Percentiles rank a stretch among this genome's conserved stretches.
phyloP scores from a whole-genome alignment of 2,329 filamentous ascomycete species.

The Scedosporium aurantiacum region DNA sequence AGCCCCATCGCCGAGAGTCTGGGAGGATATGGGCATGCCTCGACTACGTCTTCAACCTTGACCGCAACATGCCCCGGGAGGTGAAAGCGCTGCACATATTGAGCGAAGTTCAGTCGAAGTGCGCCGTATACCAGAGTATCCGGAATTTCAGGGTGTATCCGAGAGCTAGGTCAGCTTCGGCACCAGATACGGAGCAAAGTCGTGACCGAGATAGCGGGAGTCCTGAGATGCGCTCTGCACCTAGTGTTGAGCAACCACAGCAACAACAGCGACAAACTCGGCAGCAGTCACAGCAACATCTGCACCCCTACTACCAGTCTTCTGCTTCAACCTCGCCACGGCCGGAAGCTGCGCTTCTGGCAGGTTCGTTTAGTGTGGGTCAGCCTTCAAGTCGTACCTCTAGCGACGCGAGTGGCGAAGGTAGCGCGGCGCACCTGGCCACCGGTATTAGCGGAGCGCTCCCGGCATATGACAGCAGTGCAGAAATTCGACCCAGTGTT shows the following conservation, averaged over 20 bases:
- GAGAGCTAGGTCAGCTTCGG: not conserved
- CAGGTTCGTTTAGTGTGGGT: constrained; percentile 8
- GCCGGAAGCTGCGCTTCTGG: not conserved
- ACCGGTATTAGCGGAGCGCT: not conserved
- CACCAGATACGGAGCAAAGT: not conserved
- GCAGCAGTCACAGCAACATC: not conserved
- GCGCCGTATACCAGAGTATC: constrained; percentile 45
- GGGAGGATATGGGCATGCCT: constrained; percentile 59
- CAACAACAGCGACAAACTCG: not conserved
- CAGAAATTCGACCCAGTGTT: constrained; percentile 5
- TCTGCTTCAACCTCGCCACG: not conserved
- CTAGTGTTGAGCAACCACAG: not conserved
- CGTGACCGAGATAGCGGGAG: not conserved
- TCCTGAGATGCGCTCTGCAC: not conserved
- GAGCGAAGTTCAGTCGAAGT: constrained; percentile 43
- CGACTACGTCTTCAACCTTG: constrained; percentile 59
- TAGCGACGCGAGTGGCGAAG: not conserved
- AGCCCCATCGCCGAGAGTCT: constrained; percentile 44
- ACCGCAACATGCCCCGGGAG: constrained; percentile 36
- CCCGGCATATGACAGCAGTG: not conserved
- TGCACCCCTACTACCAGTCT: not conserved
- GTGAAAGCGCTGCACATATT: constrained; percentile 52
- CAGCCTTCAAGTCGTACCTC: not conserved
- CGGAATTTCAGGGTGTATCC: not conserved
- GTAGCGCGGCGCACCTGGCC: constrained; percentile 7